Evolutionary conservation across 2,329 filamentous ascomycete genomes (phyloP).

Genomic region (Ophiostoma piceae): DNA sequence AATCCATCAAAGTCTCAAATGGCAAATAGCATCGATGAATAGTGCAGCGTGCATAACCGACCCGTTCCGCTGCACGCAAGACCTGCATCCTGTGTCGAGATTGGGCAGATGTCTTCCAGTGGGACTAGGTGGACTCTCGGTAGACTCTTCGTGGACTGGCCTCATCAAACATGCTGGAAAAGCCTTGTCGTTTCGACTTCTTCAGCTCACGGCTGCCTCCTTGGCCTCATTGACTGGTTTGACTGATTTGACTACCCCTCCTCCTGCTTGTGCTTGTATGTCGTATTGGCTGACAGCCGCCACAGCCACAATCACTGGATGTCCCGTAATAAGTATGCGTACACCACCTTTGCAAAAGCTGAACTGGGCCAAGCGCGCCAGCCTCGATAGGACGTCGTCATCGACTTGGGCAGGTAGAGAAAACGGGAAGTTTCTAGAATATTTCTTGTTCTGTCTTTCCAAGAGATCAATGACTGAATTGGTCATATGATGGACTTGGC

Average conservation of each 20-base stretch:
- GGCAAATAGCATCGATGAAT: not conserved
- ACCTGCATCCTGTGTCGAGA: not conserved
- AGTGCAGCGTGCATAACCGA: not conserved
- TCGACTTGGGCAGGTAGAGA: not conserved
- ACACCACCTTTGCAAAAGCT: not conserved
- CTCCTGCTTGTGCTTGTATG: not conserved
- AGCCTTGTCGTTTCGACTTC: not conserved
- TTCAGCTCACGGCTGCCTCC: not conserved
- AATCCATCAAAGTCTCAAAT: not conserved
- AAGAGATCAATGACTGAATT: not conserved
- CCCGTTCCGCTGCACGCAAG: constrained; percentile 5
- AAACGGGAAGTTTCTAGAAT: not conserved
- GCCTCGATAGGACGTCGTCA: not conserved
- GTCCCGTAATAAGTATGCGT: constrained; percentile 27
- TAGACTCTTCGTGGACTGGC: not conserved
- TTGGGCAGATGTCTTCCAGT: not conserved
- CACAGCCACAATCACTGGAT: constrained; percentile 3
- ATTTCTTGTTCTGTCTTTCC: not conserved
- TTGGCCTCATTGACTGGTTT: not conserved
- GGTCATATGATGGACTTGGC: not conserved
- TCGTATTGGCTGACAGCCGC: constrained; percentile 13
- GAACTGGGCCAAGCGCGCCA: not conserved
- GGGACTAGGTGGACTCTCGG: not conserved
- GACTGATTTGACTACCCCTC: not conserved
- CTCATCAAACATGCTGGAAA: not conserved